Evolutionary conservation across 805 yeast genomes (phyloP).

Genomic region (Zygosaccharomyces gambellarensis): DNA sequence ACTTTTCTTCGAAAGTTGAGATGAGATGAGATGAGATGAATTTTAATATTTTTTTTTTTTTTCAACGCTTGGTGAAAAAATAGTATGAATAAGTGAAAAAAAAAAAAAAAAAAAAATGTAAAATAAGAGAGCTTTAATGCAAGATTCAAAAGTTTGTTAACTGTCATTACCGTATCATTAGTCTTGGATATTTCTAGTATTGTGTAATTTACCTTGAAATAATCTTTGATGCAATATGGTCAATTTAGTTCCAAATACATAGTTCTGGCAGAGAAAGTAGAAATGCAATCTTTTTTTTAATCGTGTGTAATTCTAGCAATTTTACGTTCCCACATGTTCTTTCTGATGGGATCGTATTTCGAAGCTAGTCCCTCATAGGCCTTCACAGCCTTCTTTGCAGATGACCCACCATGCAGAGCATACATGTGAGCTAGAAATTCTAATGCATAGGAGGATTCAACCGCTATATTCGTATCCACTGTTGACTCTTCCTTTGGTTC

Average conservation of each 20-base stretch:
- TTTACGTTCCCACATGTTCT: constrained; percentile 56
- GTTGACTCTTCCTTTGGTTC: constrained; percentile 14
- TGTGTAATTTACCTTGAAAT: neutral
- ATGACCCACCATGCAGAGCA: constrained; percentile 24
- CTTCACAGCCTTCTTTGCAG: constrained; percentile 35
- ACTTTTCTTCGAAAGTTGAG: constrained; percentile 7
- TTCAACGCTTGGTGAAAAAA: neutral
- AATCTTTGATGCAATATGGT: too few relatives aligned
- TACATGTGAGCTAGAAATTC: constrained; percentile 57
- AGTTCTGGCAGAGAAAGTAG: neutral
- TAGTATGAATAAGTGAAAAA: neutral
- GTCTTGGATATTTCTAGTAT: neutral
- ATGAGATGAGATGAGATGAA: constrained; percentile 22
- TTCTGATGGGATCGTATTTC: constrained; percentile 58
- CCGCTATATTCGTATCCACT: constrained; percentile 20
- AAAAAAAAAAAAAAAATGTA: neutral
- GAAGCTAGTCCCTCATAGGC: constrained; percentile 49
- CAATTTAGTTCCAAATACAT: neutral
- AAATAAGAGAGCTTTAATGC: neutral
- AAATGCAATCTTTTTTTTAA: neutral
- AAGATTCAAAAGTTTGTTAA: neutral
- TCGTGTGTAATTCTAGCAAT: constrained; percentile 9
- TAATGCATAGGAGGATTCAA: constrained; percentile 56
- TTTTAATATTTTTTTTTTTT: constrained; percentile 1
- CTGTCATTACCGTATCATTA: neutral